Base-by-base conservation (phyloP, 169 alveolate species). In the Plasmodium falciparum region DNA sequence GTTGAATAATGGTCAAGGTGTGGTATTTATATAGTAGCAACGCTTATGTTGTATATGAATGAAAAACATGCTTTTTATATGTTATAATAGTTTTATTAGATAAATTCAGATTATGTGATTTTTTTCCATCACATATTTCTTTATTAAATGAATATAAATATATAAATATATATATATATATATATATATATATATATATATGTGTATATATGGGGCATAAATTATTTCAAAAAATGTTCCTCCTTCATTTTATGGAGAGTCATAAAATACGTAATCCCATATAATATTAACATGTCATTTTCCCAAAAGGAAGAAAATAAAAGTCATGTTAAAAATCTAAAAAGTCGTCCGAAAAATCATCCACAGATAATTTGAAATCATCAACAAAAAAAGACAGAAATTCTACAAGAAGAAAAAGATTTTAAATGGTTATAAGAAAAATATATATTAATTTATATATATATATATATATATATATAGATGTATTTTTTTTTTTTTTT, bases 1-100 rank as follows among this genome's bases (percentile, higher is more conserved):
- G 66, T 96, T 96, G 52, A 98, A 99, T 2, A 96, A 97, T 86
- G 96, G 97, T 72, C 96, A 94, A 88, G 97, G 98, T 26, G 97
- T 97, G 98, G 98, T 98, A 0, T 98, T 97, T 80, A 94, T 80
- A 94, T 97, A 47, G 95, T 95, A 12, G 99, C 99, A 8, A 91
- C 97, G 12, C 90, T 97, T 72, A 91, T 98, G 74, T 95, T 96
- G 85, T 97, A 97, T 92, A 95, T 98, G 98, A 94, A 93, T 76
- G 98, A 96, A 90, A 98, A 97, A 69, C 97, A 96, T 75, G 94
- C 99, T 6, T 97, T 98, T 75, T 95, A 88, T 76, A 93, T 96
- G 96, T 91, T 98, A 73, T 98, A 73, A 93, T 94, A n/a, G 93
- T 96, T 71, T 58, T 98, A 69, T 93, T 98, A 76, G 96, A 94